Base-by-base conservation (phyloP, 1,284 basidiomycete genomes). In the Mixia osmundae region DNA sequence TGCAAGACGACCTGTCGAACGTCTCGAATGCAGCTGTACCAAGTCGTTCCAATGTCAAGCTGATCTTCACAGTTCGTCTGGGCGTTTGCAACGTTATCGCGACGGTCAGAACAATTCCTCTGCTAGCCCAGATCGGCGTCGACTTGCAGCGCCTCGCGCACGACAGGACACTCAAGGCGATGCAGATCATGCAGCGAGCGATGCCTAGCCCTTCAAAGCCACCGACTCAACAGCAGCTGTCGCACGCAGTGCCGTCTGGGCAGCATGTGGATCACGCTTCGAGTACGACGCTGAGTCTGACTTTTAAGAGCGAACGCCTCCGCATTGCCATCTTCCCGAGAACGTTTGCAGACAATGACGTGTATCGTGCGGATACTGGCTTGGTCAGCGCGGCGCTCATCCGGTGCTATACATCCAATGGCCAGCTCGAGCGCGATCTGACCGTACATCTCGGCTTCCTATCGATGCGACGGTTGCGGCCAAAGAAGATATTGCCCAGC, bases 321-420 rank as follows among this genome's bases (percentile, higher is more conserved):
- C 42, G 42, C 1, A 12, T 49, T 12, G 44, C 43, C 18, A 18
- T 44, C 16, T 49, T 47, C 36, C 36, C 36, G 4, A 35, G 45
- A 3, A 35, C 39, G 35, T 44, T 47, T 24, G 39, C 40, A 30
- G 44, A 47, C 33, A 33, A 35, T 16, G 44, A 46, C 14, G 42
- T 41, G 14, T 47, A 38, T 29, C 38, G 41, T 5, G 27, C 37
- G n/a, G 46, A 47, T 26, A 40, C 44, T 7, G 47, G 46, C 9
- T 23, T 25, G 6, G 18, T 49, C 12, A 37, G 33, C 15, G 47
- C 47, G 11, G 24, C 27, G 4, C 44, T 49, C 16, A 27, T 33
- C 10, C 37, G 41, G 9, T 35, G 31, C 16, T 24, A 36, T n/a
- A 35, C 31, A 9, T 14, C 22, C n/a, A 15, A 36, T 12, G 11